Evolutionary conservation across 2,329 filamentous ascomycete species (phyloP), one percentile per base, ranked within the genome.

Genomic region (Thielaviopsis punctulata): DNA sequence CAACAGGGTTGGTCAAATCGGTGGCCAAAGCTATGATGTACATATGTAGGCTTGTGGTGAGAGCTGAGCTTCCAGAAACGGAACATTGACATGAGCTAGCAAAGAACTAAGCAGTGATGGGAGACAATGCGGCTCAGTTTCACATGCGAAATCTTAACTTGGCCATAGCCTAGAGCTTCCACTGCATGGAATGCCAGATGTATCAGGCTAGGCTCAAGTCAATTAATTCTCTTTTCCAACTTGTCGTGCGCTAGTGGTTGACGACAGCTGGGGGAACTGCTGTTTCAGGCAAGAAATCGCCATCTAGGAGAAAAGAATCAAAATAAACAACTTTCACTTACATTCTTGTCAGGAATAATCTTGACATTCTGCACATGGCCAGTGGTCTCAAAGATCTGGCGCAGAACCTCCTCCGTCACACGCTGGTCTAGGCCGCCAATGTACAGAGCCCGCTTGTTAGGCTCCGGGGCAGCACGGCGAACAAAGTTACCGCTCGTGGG

Each of bases 311-410:
- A n/a, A 46, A 24, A 25, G 45, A 10, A 46, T 46, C 8, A 22
- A 27, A 27, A 18, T 33, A 44, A 18, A 8, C 19, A 18, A 27
- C n/a, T 19, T 10, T 24, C 56, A 80, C 87, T 77, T 72, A 95
- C 89, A 69, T 95, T 98, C 77, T 98, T 98, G 75, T 98, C 92
- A 50, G 92, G 92, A 66, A 98, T 98, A 64, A 98, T 95, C 76
- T 98, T 98, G 65, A 98, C 92, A 64, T 87, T 95, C 70, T 95
- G 84, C 58, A 98, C 92, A 69, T 98, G 92, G 53, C 92, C 92
- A 55, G 89, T 95, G 6, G 92, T 98, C 73, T 98, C 92, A 63
- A 98, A 98, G 62, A 96, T 96, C 68, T 96, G 90, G 63, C 88
- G 87, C 66, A 96, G 70, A 53, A 96, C 87, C 64, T 96, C 90